Conservation (phyloP, 805 yeast species). For the Candida quercuum region DNA sequence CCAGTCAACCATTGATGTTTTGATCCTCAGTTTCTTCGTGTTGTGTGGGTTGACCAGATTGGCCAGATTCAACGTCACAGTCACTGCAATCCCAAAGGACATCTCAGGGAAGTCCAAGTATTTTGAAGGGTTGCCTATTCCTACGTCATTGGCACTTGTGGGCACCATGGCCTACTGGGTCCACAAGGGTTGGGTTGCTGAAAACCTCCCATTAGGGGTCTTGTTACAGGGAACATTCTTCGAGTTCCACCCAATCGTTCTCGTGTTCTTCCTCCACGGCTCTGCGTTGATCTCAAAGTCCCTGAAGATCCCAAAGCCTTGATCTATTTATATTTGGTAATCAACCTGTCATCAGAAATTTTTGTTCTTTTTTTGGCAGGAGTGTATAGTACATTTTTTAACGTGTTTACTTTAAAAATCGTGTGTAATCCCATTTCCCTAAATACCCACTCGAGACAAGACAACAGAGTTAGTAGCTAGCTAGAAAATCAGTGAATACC, state of each 20-base stretch:
- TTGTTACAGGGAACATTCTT: slow-evolving; percentile 46
- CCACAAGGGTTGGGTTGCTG: slow-evolving; percentile 40
- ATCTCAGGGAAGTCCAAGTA: slow-evolving; percentile 78
- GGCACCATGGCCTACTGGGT: slow-evolving; percentile 66
- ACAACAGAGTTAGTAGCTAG: too few species aligned
- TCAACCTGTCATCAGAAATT: too few species aligned
- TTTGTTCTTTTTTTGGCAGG: too few species aligned
- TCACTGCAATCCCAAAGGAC: slow-evolving; percentile 89
- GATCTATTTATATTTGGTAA: slow-evolving; percentile 4
- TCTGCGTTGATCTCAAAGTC: slow-evolving; percentile 90
- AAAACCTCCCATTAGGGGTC: slow-evolving; percentile 62
- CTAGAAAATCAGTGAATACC: too few species aligned
- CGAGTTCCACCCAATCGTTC: slow-evolving; percentile 71
- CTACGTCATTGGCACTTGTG: slow-evolving; percentile 77
- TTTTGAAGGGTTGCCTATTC: slow-evolving; percentile 96
- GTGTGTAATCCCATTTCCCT: too few species aligned
- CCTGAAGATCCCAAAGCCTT: slow-evolving; percentile 84
- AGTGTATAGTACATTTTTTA: too few species aligned
- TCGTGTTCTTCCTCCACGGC: slow-evolving; percentile 71
- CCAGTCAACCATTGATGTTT: slow-evolving; percentile 75
- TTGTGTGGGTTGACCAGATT: slow-evolving; percentile 90
- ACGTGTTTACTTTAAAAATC: too few species aligned
- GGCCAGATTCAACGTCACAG: slow-evolving; percentile 94
- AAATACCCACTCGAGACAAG: background rate
- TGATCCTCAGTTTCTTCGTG: slow-evolving; percentile 76